Conservation (phyloP, 2,329 filamentous ascomycete genomes). For the Triangularia setosa region DNA sequence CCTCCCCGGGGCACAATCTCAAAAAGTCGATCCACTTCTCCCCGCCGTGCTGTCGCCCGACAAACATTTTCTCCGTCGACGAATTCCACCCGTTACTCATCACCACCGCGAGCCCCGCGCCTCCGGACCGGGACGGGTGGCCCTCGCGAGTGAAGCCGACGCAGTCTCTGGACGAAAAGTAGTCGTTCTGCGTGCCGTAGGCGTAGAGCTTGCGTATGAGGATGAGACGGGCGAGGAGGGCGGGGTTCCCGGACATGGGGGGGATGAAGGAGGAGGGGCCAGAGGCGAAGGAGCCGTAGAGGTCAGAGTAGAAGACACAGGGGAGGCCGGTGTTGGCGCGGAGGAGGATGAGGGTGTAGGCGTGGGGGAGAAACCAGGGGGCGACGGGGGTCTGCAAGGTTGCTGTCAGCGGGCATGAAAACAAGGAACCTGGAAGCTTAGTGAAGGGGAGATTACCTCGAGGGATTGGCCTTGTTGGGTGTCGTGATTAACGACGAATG, state of each 20-base stretch:
- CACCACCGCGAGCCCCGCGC: slow-evolving; percentile 53
- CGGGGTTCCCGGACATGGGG: slow-evolving; percentile 48
- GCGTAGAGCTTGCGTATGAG: slow-evolving; percentile 63
- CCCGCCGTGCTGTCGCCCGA: slow-evolving; percentile 54
- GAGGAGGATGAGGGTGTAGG: slow-evolving; percentile 65
- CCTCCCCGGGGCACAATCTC: slow-evolving; percentile 49
- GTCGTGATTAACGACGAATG: slow-evolving; percentile 66
- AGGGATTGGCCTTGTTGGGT: slow-evolving; percentile 62
- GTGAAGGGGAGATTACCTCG: slow-evolving; percentile 36
- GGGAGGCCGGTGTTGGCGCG: slow-evolving; percentile 56
- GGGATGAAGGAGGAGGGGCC: slow-evolving; percentile 26
- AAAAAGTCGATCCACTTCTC: slow-evolving; percentile 63
- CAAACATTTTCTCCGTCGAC: slow-evolving; percentile 55
- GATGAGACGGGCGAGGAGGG: slow-evolving; percentile 51
- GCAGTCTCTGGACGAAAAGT: slow-evolving; percentile 57
- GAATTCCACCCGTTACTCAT: slow-evolving; percentile 49
- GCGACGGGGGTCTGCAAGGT: slow-evolving; percentile 49
- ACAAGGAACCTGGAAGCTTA: background rate
- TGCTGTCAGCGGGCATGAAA: background rate
- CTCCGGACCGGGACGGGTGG: slow-evolving; percentile 43
- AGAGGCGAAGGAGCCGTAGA: slow-evolving; percentile 57
- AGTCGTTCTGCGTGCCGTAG: slow-evolving; percentile 61
- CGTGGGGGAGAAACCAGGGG: slow-evolving; percentile 61
- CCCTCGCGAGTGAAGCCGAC: slow-evolving; percentile 55
- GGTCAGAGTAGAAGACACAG: slow-evolving; percentile 67